Percentiles rank a stretch among this genome's conserved stretches.
Evolutionary conservation across 2,329 filamentous ascomycete species (phyloP).

Genomic region (Microdochium bolleyi): DNA sequence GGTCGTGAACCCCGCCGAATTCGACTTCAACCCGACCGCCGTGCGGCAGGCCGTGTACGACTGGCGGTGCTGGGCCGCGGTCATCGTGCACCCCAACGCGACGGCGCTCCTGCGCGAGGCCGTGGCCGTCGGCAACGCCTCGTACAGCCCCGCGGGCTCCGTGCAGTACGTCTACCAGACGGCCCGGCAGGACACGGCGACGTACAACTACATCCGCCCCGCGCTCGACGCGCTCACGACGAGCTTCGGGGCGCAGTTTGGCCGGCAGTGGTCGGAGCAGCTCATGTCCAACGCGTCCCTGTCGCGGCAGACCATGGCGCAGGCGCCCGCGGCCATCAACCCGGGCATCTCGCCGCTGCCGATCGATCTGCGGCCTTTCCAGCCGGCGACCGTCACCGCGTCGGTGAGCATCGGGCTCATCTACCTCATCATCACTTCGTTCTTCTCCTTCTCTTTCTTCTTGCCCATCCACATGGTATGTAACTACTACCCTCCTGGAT

Average conservation of each 20-base stretch:
- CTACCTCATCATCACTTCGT: slow-evolving; percentile 59
- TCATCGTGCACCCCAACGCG: slow-evolving; percentile 56
- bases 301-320: slow-evolving; percentile 16
- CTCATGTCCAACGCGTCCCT: slow-evolving; percentile 30
- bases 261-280: slow-evolving; percentile 30
- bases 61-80: slow-evolving; percentile 49
- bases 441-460: slow-evolving; percentile 60
- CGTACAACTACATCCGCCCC: slow-evolving; percentile 43
- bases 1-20: slow-evolving; percentile 37
- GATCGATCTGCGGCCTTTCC: slow-evolving; percentile 52
- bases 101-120: slow-evolving; percentile 48
- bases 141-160: slow-evolving; percentile 52
- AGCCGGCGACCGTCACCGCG: slow-evolving; percentile 43
- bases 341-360: slow-evolving; percentile 18
- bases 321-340: slow-evolving; percentile 19
- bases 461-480: slow-evolving; percentile 49
- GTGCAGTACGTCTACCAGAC: slow-evolving; percentile 48
- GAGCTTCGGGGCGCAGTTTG: slow-evolving; percentile 38
- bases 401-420: slow-evolving; percentile 56
- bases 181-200: slow-evolving; percentile 47
- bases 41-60: slow-evolving; percentile 53
- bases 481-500: not conserved
- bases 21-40: slow-evolving; percentile 44
- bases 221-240: slow-evolving; percentile 37
- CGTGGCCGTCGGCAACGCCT: slow-evolving; percentile 42